Evolutionary conservation across 1,284 basidiomycete species (phyloP).

Genomic region (Ceratorhiza oryzae-sativae): DNA sequence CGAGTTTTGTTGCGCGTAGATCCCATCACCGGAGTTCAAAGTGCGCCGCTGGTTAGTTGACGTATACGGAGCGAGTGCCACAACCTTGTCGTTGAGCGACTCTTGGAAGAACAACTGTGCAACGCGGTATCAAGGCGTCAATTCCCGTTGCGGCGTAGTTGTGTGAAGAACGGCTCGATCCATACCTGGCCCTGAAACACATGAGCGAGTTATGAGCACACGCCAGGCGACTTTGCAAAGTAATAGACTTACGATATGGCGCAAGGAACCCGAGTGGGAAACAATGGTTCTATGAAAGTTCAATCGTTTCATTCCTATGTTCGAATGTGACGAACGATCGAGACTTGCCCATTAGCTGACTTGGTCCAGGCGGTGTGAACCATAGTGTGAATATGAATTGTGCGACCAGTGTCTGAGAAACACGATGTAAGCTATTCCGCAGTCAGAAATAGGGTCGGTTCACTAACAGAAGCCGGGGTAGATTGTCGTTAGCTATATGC

Average conservation of each 20-base stretch:
- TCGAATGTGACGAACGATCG: background rate
- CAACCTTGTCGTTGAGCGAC: constrained; percentile 18
- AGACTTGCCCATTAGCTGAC: constrained; percentile 18
- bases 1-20: constrained; percentile 19
- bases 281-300: constrained; percentile 4
- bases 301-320: background rate
- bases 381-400: constrained; percentile 11
- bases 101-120: constrained; percentile 18
- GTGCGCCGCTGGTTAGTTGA: constrained; percentile 18
- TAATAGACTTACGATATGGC: constrained; percentile 15
- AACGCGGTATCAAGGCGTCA: background rate
- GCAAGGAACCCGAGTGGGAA: constrained; percentile 19
- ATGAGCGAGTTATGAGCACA: background rate
- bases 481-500: constrained; percentile 15
- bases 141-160: background rate
- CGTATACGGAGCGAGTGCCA: constrained; percentile 23
- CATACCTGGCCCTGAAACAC: constrained; percentile 23
- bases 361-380: constrained; percentile 15
- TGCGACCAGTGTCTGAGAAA: constrained; percentile 15
- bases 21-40: constrained; percentile 21
- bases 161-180: background rate
- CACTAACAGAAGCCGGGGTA: constrained; percentile 23
- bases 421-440: background rate
- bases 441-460: background rate
- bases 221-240: background rate